phyloP scores from a whole-genome alignment of 1,139 yeast species.

The Kurtzmaniella natalensis region DNA sequence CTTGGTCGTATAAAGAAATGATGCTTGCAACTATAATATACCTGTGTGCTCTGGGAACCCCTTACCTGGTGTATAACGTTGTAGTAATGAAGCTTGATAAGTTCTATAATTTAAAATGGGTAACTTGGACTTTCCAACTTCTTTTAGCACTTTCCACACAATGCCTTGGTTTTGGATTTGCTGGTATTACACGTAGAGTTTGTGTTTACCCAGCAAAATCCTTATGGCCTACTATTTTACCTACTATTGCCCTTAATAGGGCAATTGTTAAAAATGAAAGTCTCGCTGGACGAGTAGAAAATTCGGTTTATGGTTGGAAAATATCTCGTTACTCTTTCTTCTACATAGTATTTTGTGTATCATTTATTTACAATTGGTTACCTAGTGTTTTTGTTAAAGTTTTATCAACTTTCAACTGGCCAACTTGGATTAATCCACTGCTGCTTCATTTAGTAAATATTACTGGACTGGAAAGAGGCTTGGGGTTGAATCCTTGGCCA shows the following conservation, averaged over 20 bases:
- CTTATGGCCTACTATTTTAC: conserved; percentile 45
- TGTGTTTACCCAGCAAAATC: conserved; percentile 43
- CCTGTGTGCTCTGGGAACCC: conserved; percentile 42
- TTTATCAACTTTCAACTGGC: conserved; percentile 43
- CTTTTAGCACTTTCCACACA: conserved; percentile 38
- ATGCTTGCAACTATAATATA: conserved; percentile 39
- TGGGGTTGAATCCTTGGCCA: conserved; percentile 43
- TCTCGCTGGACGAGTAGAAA: conserved; percentile 18
- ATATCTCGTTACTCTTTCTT: conserved; percentile 39
- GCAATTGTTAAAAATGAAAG: conserved; percentile 33
- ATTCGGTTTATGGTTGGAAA: conserved; percentile 36
- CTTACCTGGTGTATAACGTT: conserved; percentile 42
- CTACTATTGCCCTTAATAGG: conserved; percentile 40
- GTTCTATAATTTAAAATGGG: conserved; percentile 45
- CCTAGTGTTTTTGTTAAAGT: conserved; percentile 41
- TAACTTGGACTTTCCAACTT: conserved; percentile 34
- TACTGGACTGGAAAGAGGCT: conserved; percentile 34
- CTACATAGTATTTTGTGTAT: conserved; percentile 25
- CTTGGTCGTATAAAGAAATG: conserved; percentile 31
- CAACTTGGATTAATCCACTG: conserved; percentile 40
- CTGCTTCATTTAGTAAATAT: conserved; percentile 39
- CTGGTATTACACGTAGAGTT: conserved; percentile 41
- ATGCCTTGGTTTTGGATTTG: conserved; percentile 45
- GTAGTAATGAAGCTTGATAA: conserved; percentile 42
- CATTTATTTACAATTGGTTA: conserved; percentile 41